These are phyloP conservation scores for Kwoniella bestiolae DNA, from an alignment of 768 basidiomycete genomes.

Conservation along the genomic window DNA sequence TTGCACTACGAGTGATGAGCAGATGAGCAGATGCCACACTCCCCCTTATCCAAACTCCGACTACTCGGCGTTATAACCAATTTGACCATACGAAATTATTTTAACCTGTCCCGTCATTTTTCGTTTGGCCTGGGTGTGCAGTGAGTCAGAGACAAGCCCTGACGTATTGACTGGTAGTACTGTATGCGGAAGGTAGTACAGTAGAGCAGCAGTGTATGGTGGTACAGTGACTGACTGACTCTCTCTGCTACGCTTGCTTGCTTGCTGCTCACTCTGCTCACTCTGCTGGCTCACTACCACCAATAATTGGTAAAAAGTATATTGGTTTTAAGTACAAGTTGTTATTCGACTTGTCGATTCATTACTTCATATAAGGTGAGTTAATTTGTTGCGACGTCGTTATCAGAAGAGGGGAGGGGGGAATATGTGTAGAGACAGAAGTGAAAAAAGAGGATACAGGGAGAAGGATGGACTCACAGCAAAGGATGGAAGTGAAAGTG, in stretches of 20 bases:
- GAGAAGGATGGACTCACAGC: neutral
- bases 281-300: neutral
- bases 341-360: constrained; percentile 22
- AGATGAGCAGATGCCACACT: neutral
- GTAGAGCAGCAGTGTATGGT: constrained; percentile 2
- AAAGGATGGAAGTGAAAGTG: neutral
- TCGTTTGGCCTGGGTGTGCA: neutral
- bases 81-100: neutral
- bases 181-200: neutral
- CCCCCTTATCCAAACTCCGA: neutral
- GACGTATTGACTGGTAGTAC: neutral
- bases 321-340: too few species aligned
- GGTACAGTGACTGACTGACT: neutral
- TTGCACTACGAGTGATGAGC: too few species aligned
- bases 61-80: neutral
- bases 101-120: neutral
- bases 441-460: neutral
- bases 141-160: neutral
- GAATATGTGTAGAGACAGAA: neutral
- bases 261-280: neutral
- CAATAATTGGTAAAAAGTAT: too few species aligned
- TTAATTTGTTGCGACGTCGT: neutral
- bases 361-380: constrained; percentile 18
- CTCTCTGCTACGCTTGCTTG: neutral
- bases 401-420: neutral